These are phyloP conservation scores for Xylariaceae sp. DNA, from an alignment of 2,329 filamentous ascomycete species.

Conservation along the genomic window DNA sequence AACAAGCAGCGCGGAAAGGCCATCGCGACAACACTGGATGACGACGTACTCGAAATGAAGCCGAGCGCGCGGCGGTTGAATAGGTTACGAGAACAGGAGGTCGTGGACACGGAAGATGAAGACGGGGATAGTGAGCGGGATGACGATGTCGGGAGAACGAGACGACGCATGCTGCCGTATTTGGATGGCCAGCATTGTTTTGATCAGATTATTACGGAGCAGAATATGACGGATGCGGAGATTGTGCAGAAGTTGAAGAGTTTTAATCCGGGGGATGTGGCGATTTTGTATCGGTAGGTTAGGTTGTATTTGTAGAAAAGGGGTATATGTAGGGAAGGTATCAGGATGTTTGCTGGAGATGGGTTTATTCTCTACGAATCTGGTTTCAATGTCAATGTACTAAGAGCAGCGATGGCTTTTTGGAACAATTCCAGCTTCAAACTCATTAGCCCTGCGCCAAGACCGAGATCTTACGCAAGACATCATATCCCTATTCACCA, in stretches of 20 bases:
- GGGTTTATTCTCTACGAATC: too few relatives aligned
- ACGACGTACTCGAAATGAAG: conserved; percentile 18
- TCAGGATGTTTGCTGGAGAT: too few relatives aligned
- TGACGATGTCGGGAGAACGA: conserved; percentile 28
- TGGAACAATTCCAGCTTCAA: too few relatives aligned
- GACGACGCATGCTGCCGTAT: conserved; percentile 53
- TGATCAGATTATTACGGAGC: conserved; percentile 77
- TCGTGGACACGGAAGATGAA: neutral
- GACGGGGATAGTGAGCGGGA: conserved; percentile 11
- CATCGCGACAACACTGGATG: neutral
- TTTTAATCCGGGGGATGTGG: conserved; percentile 49
- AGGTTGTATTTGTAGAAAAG: too few relatives aligned
- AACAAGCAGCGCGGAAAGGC: conserved; percentile 19
- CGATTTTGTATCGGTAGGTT: conserved; percentile 47
- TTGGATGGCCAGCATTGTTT: conserved; percentile 71
- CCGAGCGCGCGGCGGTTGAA: conserved; percentile 3
- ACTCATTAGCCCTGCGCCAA: too few relatives aligned
- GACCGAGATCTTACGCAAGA: too few relatives aligned
- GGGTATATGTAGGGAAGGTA: too few relatives aligned
- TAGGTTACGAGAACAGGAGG: neutral
- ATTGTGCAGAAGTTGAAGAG: conserved; percentile 63
- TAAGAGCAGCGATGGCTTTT: too few relatives aligned
- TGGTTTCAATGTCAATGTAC: too few relatives aligned
- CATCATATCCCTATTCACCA: too few relatives aligned
- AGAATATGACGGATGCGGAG: conserved; percentile 63